These are phyloP conservation scores for Corymbia maculata DNA, from an alignment of 345 rosid genomes.

Conservation along the genomic window DNA sequence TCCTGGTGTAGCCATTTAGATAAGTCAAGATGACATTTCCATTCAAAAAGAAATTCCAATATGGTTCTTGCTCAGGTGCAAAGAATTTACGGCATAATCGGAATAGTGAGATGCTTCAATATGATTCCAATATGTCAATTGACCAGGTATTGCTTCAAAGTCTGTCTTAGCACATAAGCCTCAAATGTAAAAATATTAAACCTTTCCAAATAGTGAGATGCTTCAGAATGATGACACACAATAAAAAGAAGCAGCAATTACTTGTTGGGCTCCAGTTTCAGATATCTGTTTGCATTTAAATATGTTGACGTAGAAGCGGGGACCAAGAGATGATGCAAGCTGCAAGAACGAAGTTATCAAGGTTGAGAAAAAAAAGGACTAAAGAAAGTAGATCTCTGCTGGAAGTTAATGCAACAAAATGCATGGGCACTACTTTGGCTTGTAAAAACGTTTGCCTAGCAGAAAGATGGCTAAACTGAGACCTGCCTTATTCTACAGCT, in stretches of 20 bases:
- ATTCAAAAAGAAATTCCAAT: neutral
- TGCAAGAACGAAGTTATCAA: slow-evolving; percentile 21
- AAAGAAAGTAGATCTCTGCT: neutral
- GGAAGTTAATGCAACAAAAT: neutral
- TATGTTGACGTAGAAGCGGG: slow-evolving; percentile 85
- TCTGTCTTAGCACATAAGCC: neutral
- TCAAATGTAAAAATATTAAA: neutral
- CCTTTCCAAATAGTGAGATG: neutral
- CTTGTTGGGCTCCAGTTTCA: slow-evolving; percentile 99
- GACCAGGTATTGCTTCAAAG: neutral
- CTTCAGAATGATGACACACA: neutral
- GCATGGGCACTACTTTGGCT: neutral
- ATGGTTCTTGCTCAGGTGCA: neutral
- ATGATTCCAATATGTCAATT: neutral
- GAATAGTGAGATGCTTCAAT: neutral
- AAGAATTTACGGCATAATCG: neutral
- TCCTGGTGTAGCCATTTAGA: neutral
- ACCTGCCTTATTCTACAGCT: neutral
- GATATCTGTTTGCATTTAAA: slow-evolving; percentile 97
- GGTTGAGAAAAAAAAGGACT: neutral
- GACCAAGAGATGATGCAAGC: slow-evolving; percentile 99
- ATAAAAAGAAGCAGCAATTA: slow-evolving; percentile 1
- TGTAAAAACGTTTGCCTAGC: neutral
- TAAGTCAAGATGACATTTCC: neutral
- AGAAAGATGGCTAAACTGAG: neutral